Conservation (phyloP, 805 yeast species). For the Pichia phayaonensis region DNA sequence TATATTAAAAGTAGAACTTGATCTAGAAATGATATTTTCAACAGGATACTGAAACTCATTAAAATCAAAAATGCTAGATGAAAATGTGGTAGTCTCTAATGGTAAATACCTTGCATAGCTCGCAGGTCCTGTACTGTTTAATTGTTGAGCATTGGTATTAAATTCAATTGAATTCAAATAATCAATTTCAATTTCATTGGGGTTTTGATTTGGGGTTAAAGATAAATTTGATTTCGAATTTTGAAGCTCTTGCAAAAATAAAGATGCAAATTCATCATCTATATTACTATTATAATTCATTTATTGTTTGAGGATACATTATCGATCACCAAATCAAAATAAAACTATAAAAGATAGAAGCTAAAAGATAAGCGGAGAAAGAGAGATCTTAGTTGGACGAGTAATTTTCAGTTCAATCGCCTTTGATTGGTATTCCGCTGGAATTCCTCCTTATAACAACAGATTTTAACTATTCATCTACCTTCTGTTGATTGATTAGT, state of each 20-base stretch:
- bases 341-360: neutral
- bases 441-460: too few relatives aligned
- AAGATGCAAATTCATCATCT: conserved; percentile 14
- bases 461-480: too few relatives aligned
- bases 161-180: conserved; percentile 2
- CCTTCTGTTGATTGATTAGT: too few relatives aligned
- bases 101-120: conserved; percentile 10
- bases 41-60: neutral
- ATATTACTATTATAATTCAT: conserved; percentile 1
- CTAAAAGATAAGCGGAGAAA: too few relatives aligned
- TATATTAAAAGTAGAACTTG: neutral
- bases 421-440: too few relatives aligned
- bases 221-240: conserved; percentile 1
- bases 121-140: neutral
- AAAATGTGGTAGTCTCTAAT: conserved; percentile 4
- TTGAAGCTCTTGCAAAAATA: conserved; percentile 11
- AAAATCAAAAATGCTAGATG: conserved; percentile 4
- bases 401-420: too few relatives aligned
- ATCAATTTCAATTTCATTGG: neutral
- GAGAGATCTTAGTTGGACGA: too few relatives aligned
- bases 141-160: neutral
- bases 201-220: neutral
- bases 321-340: neutral
- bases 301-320: too few relatives aligned
- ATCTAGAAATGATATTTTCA: neutral